phyloP scores from a whole-genome alignment of 306 rosid genomes.

The Castanea mollissima region DNA sequence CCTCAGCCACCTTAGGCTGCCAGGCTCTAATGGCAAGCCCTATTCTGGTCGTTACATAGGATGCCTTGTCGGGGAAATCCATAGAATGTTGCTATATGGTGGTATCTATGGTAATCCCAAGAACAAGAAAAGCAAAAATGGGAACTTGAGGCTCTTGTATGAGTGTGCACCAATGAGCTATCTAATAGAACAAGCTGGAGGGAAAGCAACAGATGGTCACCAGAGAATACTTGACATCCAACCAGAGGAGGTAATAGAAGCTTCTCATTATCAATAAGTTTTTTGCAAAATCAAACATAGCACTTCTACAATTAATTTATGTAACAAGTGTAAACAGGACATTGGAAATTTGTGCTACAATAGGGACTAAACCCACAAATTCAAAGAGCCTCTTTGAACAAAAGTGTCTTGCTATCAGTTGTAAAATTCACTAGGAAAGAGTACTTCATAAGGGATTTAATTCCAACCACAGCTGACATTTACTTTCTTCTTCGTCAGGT shows the following conservation, averaged over 20 bases:
- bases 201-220: slow-evolving; percentile 36
- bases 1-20: slow-evolving; percentile 35
- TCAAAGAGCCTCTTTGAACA: background rate
- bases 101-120: slow-evolving; percentile 47
- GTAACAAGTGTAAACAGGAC: background rate
- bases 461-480: background rate
- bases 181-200: slow-evolving; percentile 45
- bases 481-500: slow-evolving; percentile 12
- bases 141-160: slow-evolving; percentile 38
- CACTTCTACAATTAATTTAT: background rate
- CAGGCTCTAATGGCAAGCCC: slow-evolving; percentile 30
- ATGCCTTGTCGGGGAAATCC: slow-evolving; percentile 43
- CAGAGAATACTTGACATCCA: slow-evolving; percentile 36
- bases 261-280: background rate
- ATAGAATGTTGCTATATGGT: slow-evolving; percentile 36
- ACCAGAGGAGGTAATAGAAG: slow-evolving; percentile 26
- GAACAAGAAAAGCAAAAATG: slow-evolving; percentile 30
- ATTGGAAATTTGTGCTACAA: background rate
- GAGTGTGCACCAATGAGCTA: slow-evolving; percentile 55
- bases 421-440: too few species aligned
- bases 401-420: background rate
- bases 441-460: too few species aligned
- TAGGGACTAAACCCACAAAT: background rate
- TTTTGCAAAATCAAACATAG: background rate
- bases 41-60: slow-evolving; percentile 45